Base-by-base conservation (phyloP, 345 rosid genomes). In the Noccaea bulbosa region DNA sequence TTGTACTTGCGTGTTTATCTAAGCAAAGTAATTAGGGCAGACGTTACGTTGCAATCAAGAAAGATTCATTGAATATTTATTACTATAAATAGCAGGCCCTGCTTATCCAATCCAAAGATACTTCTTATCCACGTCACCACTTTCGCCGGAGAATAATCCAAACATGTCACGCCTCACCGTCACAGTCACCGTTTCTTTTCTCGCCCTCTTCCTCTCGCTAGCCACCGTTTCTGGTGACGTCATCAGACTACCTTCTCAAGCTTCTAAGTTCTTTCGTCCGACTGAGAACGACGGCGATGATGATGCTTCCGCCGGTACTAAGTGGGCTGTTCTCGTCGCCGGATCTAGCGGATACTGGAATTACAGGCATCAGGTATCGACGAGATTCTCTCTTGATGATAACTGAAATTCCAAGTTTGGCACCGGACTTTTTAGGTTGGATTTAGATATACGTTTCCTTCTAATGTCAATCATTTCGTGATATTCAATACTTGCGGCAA, bases 281-380 rank as follows among this genome's bases (percentile, higher is more conserved):
- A 1, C 59, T 24, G 35, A 56, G 9, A 81, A 79, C 24, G 93
- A 82, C 5, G 80, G 52, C 8, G 65, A 6, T 3, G 50, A 38
- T 14, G 50, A 45, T 72, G 27, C 58, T 38, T 38, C 83, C 2
- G 50, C 69, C 1, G 96, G 92, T 55, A 89, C 90, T 0, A 77
- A 84, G 77, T 94, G 99, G 99, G 99, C 98, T 61, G 87, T 94
- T 73, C 82, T 91, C 43, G 86, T 88, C 53, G 99, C 98, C n/a
- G 98, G 99, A 82, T 94, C 99, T 38, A 85, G 62, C 30, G 97
- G 96, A 30, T 94, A 86, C 78, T 87, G 96, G 99, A 94, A 94
- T 69, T 94, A 91, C 68, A 79, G 98, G 69, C 99, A 94, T 45
- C 98, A 94, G 93, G 99, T 74, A 55, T 33, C 2, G 11, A 46